These are phyloP conservation scores for Marasmius sp. DNA, from an alignment of 1,284 basidiomycete genomes.

Conservation along the genomic window DNA sequence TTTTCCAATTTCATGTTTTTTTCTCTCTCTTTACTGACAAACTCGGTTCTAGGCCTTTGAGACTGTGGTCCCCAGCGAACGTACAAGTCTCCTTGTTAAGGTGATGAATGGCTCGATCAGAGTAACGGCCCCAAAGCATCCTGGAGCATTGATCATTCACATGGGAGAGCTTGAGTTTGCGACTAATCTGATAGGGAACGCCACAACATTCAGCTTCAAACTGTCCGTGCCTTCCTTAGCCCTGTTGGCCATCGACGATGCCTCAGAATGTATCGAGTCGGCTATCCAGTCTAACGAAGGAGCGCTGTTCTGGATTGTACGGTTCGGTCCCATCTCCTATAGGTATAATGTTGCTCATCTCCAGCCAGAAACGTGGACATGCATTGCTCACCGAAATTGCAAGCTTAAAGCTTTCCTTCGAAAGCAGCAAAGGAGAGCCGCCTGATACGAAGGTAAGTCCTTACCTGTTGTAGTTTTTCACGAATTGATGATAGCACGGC, in stretches of 20 bases:
- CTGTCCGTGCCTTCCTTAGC: slow-evolving; percentile 47
- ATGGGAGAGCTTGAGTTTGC: slow-evolving; percentile 66
- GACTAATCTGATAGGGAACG: slow-evolving; percentile 72
- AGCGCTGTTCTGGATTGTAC: slow-evolving; percentile 69
- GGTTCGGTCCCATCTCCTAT: slow-evolving; percentile 20
- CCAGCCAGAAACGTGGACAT: slow-evolving; percentile 54
- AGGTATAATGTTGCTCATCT: slow-evolving; percentile 13
- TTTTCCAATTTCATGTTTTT: slow-evolving; percentile 2
- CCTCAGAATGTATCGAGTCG: slow-evolving; percentile 32
- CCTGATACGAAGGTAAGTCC: slow-evolving; percentile 40
- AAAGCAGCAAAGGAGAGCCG: slow-evolving; percentile 29
- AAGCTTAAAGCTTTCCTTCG: slow-evolving; percentile 44
- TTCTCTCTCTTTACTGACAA: no score
- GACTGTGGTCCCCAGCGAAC: slow-evolving; percentile 88
- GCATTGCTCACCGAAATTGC: slow-evolving; percentile 65
- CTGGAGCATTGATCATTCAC: slow-evolving; percentile 67
- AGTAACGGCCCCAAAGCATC: slow-evolving; percentile 54
- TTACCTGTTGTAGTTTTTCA: not conserved
- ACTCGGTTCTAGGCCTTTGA: slow-evolving; percentile 73
- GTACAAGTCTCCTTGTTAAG: slow-evolving; percentile 69
- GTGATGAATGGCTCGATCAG: slow-evolving; percentile 74
- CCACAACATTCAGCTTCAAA: slow-evolving; percentile 53
- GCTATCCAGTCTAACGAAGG: slow-evolving; percentile 28
- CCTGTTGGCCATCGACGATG: slow-evolving; percentile 68
- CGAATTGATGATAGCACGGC: not conserved